Conservation (phyloP, 495 filamentous ascomycete species). For the Wilcoxina mikolae region DNA sequence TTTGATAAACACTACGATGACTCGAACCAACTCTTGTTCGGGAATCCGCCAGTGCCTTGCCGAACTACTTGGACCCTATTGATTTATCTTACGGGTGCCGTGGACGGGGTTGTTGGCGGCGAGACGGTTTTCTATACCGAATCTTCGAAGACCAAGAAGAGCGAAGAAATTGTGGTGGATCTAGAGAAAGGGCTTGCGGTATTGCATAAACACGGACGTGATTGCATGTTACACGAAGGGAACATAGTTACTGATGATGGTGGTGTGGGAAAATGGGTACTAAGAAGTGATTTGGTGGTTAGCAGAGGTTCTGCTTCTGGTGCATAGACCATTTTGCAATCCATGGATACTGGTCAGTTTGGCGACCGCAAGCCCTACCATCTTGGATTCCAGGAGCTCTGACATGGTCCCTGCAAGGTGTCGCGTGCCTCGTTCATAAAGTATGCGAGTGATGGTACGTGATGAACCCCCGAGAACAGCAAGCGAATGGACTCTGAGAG, state of each 20-base stretch:
- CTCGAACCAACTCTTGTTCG: slow-evolving; percentile 49
- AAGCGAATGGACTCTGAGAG: too few relatives aligned
- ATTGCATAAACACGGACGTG: slow-evolving; percentile 75
- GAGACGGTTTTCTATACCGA: slow-evolving; percentile 88
- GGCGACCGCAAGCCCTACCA: too few relatives aligned
- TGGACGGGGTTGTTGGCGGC: slow-evolving; percentile 58
- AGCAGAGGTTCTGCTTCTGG: too few relatives aligned
- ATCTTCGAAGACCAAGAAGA: slow-evolving; percentile 36
- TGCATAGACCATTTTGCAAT: too few relatives aligned
- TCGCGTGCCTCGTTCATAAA: too few relatives aligned
- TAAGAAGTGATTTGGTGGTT: slow-evolving; percentile 57
- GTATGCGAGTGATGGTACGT: too few relatives aligned
- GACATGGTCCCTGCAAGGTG: too few relatives aligned
- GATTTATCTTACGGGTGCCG: slow-evolving; percentile 62
- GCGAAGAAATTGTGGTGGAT: slow-evolving; percentile 48
- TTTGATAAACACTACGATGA: slow-evolving; percentile 52
- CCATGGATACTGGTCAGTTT: too few relatives aligned
- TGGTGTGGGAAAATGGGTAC: slow-evolving; percentile 82
- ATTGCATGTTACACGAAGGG: slow-evolving; percentile 84
- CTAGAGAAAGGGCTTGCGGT: slow-evolving; percentile 71
- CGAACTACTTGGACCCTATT: slow-evolving; percentile 87
- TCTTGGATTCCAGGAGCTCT: too few relatives aligned
- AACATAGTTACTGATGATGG: slow-evolving; percentile 63
- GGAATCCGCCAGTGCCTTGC: slow-evolving; percentile 36
- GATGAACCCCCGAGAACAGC: too few relatives aligned